Percentiles rank a stretch among this genome's conserved stretches.
phyloP scores from a whole-genome alignment of 2,329 filamentous ascomycete genomes.

The Bertia moriformis region DNA sequence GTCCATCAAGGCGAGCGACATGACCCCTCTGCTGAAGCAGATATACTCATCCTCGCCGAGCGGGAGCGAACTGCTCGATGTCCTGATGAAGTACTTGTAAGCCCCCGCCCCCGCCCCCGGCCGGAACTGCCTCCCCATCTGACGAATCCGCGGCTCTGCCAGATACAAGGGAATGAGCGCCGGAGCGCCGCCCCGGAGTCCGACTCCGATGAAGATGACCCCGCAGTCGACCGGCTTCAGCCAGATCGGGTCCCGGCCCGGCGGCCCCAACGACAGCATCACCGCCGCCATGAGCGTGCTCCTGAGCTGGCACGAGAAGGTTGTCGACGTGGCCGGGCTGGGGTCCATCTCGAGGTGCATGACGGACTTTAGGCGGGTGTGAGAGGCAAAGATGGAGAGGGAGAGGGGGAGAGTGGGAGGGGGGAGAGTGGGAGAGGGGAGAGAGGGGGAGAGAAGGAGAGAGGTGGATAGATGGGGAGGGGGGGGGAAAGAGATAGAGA shows the following conservation, averaged over 20 bases:
- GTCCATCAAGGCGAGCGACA: conserved; percentile 90
- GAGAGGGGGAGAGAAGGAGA: neutral
- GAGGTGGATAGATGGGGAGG: neutral
- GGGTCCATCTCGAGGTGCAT: conserved; percentile 88
- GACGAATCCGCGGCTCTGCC: conserved; percentile 2
- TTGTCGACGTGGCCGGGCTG: conserved; percentile 81
- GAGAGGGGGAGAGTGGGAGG: neutral
- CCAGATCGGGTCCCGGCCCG: conserved; percentile 50
- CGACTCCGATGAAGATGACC: conserved; percentile 35
- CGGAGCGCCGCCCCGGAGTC: conserved; percentile 24
- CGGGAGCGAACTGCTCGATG: conserved; percentile 75
- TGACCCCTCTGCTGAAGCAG: conserved; percentile 72
- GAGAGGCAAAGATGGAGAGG: conserved; percentile 14
- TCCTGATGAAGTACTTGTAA: conserved; percentile 95
- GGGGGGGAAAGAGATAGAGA: conserved; percentile 1
- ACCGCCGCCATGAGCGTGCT: conserved; percentile 90
- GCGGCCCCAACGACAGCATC: conserved; percentile 46
- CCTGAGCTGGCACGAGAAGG: conserved; percentile 96
- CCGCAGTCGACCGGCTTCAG: conserved; percentile 81
- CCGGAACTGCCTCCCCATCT: neutral
- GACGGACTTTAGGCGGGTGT: conserved; percentile 90
- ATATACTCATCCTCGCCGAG: conserved; percentile 68
- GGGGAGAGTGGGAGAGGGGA: neutral
- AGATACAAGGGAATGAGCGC: conserved; percentile 83
- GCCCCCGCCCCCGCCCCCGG: conserved; percentile 11